phyloP scores from a whole-genome alignment of 2,329 filamentous ascomycete species.

The Pestalotiopsis sp. region DNA sequence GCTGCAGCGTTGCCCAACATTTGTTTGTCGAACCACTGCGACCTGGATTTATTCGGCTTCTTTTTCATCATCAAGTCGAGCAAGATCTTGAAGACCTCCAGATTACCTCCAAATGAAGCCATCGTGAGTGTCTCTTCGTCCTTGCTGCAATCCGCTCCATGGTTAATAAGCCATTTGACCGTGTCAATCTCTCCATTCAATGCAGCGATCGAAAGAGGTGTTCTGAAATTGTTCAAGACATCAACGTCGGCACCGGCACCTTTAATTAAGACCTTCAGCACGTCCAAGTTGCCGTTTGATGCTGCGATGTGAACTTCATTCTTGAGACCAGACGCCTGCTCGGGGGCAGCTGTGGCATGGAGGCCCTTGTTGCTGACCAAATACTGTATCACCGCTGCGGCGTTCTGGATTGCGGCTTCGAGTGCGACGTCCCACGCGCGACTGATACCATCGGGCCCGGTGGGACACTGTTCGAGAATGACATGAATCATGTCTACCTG shows the following conservation, averaged over 20 bases:
- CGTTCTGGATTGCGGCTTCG: not conserved
- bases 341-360: not conserved
- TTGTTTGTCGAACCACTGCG: not conserved
- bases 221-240: not conserved
- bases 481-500: not conserved
- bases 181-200: not conserved
- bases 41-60: not conserved
- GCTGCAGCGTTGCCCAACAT: not conserved
- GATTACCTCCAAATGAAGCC: not conserved
- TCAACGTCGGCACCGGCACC: not conserved
- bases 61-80: not conserved
- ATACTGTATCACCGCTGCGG: not conserved
- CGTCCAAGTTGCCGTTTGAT: not conserved
- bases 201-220: not conserved
- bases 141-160: not conserved
- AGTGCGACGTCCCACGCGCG: not conserved
- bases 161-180: not conserved
- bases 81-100: not conserved
- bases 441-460: not conserved
- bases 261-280: not conserved
- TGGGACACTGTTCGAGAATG: not conserved
- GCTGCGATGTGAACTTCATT: not conserved
- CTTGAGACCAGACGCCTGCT: not conserved
- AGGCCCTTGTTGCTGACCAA: not conserved
- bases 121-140: not conserved